Percentiles rank a stretch among this genome's conserved stretches.
phyloP scores from a whole-genome alignment of 2,329 filamentous ascomycete genomes.

The Fusarium robinianum region DNA sequence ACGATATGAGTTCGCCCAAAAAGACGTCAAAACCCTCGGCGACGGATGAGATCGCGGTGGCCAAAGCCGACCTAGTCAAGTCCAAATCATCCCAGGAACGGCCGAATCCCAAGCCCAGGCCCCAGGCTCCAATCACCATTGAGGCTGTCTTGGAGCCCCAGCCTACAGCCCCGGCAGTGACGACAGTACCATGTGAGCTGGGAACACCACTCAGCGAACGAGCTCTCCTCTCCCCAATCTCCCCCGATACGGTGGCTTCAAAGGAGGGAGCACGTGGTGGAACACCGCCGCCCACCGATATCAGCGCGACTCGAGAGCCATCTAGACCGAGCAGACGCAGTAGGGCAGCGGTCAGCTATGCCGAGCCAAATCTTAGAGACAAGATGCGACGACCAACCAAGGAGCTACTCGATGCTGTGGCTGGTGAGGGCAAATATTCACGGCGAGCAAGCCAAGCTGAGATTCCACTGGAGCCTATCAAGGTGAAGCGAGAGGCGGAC shows the following conservation, averaged over 20 bases:
- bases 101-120: constrained; percentile 38
- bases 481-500: constrained; percentile 43
- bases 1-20: constrained; percentile 62
- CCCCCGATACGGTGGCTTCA: constrained; percentile 51
- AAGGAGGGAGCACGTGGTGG: constrained; percentile 48
- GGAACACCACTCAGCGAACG: constrained; percentile 44
- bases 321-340: constrained; percentile 69
- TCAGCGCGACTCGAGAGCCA: constrained; percentile 59
- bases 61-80: constrained; percentile 45
- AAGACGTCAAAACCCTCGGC: constrained; percentile 48
- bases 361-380: constrained; percentile 77
- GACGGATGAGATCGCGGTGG: constrained; percentile 45
- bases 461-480: constrained; percentile 30
- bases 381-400: constrained; percentile 85
- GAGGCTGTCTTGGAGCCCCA: constrained; percentile 26
- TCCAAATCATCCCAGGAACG: constrained; percentile 36
- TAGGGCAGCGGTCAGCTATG: constrained; percentile 74
- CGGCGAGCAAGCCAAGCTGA: constrained; percentile 47
- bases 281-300: constrained; percentile 64
- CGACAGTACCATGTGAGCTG: constrained; percentile 25
- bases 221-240: constrained; percentile 51
- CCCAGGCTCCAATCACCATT: constrained; percentile 23
- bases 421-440: constrained; percentile 62
- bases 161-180: constrained; percentile 20
- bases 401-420: constrained; percentile 74